A percentile compares a stretch with the other conserved stretches of the same genome.
These are phyloP conservation scores for Neurospora sp. DNA, from an alignment of 495 filamentous ascomycete species.

Conservation along the genomic window DNA sequence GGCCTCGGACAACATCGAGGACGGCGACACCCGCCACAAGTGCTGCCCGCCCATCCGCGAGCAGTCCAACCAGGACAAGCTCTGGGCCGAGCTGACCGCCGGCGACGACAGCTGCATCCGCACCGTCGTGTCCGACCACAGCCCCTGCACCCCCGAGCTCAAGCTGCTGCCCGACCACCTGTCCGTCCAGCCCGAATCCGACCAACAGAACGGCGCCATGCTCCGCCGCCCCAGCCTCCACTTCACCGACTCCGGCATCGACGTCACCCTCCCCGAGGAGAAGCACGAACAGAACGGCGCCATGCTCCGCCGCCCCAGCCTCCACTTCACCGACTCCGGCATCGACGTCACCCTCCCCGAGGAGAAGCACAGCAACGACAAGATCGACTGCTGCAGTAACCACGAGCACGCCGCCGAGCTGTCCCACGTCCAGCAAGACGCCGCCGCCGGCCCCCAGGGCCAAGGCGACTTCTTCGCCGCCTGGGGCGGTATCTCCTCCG, in stretches of 20 bases:
- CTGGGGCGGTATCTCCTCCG: constrained; percentile 93
- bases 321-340: constrained; percentile 35
- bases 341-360: constrained; percentile 32
- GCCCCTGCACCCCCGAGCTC: constrained; percentile 87
- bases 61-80: constrained; percentile 70
- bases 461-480: constrained; percentile 86
- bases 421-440: not conserved
- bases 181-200: constrained; percentile 12
- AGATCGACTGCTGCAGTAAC: not conserved
- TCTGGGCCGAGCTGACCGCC: constrained; percentile 74
- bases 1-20: constrained; percentile 71
- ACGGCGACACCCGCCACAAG: constrained; percentile 93
- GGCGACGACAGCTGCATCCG: constrained; percentile 65
- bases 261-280: constrained; percentile 27
- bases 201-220: constrained; percentile 18
- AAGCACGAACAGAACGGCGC: not conserved
- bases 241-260: constrained; percentile 38
- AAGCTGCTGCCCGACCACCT: constrained; percentile 74
- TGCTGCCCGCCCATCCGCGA: constrained; percentile 93
- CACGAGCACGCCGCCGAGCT: not conserved
- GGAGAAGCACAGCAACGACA: not conserved
- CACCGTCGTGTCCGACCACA: constrained; percentile 95
- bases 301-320: constrained; percentile 12
- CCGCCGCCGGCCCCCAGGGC: not conserved
- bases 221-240: constrained; percentile 4